Evolutionary conservation across 768 basidiomycete species (phyloP).

Genomic region (Paxillus ammoniavirescens): DNA sequence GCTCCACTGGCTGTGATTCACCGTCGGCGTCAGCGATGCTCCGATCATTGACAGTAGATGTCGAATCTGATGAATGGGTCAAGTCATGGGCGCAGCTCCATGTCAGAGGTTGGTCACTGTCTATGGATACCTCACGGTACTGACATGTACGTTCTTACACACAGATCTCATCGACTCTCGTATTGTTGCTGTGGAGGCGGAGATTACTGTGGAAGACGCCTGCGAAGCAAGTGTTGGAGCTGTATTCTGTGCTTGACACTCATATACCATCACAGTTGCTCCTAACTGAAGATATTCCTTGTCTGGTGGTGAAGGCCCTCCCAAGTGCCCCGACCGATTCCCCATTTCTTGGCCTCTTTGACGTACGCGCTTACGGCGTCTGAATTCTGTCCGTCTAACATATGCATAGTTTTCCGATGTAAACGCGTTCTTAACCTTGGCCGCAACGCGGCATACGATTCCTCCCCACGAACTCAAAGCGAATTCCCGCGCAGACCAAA

Average conservation of each 20-base stretch:
- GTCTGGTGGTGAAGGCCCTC: conserved; percentile 57
- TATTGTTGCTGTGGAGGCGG: conserved; percentile 64
- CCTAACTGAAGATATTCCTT: conserved; percentile 58
- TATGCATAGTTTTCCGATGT: conserved; percentile 70
- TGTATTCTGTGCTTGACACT: neutral
- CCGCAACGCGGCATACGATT: conserved; percentile 74
- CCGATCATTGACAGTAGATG: conserved; percentile 13
- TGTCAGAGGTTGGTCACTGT: conserved; percentile 50
- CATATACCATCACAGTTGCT: conserved; percentile 44
- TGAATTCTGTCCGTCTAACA: neutral
- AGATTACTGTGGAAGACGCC: conserved; percentile 77
- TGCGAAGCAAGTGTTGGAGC: conserved; percentile 57
- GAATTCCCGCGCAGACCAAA: conserved; percentile 61
- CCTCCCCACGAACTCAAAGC: conserved; percentile 57
- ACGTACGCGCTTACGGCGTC: conserved; percentile 45
- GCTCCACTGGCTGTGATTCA: conserved; percentile 15
- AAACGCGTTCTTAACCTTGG: conserved; percentile 83
- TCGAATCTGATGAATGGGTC: conserved; percentile 53
- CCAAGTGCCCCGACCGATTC: conserved; percentile 19
- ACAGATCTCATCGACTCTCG: conserved; percentile 70
- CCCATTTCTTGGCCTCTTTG: conserved; percentile 63
- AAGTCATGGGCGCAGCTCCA: conserved; percentile 52
- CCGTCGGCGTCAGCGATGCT: conserved; percentile 7
- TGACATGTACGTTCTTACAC: neutral
- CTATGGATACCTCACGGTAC: neutral